Conservation (phyloP, 306 rosid species). For the Hippophae gyantsensis region DNA sequence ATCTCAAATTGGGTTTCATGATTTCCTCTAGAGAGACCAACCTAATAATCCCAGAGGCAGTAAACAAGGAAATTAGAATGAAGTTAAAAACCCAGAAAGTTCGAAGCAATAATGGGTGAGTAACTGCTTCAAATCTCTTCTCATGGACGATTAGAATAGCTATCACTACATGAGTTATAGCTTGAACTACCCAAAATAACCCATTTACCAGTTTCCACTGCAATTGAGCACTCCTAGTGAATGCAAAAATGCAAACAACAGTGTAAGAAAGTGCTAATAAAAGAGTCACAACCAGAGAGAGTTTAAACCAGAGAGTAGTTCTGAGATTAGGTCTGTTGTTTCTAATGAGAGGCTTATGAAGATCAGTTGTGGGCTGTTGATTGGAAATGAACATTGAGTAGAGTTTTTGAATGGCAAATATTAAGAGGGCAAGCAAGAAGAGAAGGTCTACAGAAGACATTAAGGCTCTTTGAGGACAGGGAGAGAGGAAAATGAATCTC, state of each 20-base stretch:
- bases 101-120: conserved; percentile 65
- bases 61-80: conserved; percentile 36
- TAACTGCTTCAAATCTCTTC: conserved; percentile 42
- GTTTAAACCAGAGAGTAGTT: conserved; percentile 52
- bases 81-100: conserved; percentile 55
- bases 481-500: conserved; percentile 61
- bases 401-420: conserved; percentile 45
- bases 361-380: conserved; percentile 22
- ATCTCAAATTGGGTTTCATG: conserved; percentile 26
- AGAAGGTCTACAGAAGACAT: conserved; percentile 38
- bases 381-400: conserved; percentile 36
- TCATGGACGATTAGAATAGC: conserved; percentile 49
- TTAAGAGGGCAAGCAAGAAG: conserved; percentile 39
- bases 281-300: conserved; percentile 36
- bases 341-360: conserved; percentile 43
- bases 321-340: conserved; percentile 3
- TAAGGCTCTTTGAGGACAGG: conserved; percentile 82
- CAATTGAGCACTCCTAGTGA: conserved; percentile 18
- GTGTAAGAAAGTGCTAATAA: conserved; percentile 36
- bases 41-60: conserved; percentile 57
- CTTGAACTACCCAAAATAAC: conserved; percentile 61
- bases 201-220: conserved; percentile 56
- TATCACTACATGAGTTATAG: conserved; percentile 46
- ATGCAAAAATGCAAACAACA: conserved; percentile 34
- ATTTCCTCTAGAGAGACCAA: conserved; percentile 25